Conservation (phyloP, 257 asterid genomes). For the Echites panduratus region DNA sequence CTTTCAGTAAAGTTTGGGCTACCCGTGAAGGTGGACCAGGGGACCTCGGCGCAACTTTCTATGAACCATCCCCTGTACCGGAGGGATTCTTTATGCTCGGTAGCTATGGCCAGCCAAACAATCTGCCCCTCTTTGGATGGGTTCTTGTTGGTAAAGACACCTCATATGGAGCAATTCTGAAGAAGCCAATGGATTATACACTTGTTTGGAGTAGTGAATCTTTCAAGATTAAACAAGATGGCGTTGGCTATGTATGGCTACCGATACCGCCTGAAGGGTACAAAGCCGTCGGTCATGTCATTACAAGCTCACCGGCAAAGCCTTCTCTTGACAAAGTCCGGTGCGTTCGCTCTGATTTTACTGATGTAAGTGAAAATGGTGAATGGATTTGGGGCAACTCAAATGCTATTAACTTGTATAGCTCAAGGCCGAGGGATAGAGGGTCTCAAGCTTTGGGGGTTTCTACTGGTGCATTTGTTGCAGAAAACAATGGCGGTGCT, state of each 20-base stretch:
- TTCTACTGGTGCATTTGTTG: constrained; percentile 48
- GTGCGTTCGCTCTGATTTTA: constrained; percentile 29
- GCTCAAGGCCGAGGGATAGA: constrained; percentile 42
- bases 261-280: constrained; percentile 35
- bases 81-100: constrained; percentile 74
- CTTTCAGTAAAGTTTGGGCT: constrained; percentile 52
- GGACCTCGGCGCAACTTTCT: constrained; percentile 61
- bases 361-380: constrained; percentile 22
- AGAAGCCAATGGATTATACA: constrained; percentile 28
- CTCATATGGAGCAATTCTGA: constrained; percentile 23
- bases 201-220: constrained; percentile 31
- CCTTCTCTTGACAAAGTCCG: constrained; percentile 35
- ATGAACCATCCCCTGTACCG: constrained; percentile 58
- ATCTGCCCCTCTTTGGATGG: constrained; percentile 52
- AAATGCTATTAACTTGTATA: constrained; percentile 30
- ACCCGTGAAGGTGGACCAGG: constrained; percentile 68
- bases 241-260: constrained; percentile 29
- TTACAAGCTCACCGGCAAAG: constrained; percentile 25
- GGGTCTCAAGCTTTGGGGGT: constrained; percentile 48
- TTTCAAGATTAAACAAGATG: constrained; percentile 24
- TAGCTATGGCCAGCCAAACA: no score
- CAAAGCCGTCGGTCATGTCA: constrained; percentile 23
- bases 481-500: constrained; percentile 25
- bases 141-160: constrained; percentile 62
- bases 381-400: constrained; percentile 52